Percentiles rank a stretch among this genome's conserved stretches.
These are phyloP conservation scores for Monosporascus sp. DNA, from an alignment of 2,329 filamentous ascomycete genomes.

Conservation along the genomic window DNA sequence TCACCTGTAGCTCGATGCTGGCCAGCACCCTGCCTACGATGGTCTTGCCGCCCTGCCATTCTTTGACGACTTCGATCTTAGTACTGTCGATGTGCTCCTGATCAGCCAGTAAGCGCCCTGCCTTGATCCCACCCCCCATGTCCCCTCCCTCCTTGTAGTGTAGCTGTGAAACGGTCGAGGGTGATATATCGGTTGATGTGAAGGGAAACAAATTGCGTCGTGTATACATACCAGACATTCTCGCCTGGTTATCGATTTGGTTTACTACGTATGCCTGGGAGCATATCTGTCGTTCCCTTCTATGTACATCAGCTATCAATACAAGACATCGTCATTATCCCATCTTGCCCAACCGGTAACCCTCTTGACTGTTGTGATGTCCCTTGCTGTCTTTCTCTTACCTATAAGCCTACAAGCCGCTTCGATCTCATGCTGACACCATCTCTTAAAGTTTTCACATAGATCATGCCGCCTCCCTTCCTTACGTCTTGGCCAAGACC, in stretches of 20 bases:
- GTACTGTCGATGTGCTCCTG: constrained; percentile 91
- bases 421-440: constrained; percentile 10
- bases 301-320: constrained; percentile 36
- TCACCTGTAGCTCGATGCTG: constrained; percentile 74
- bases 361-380: constrained; percentile 19
- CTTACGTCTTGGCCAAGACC: constrained; percentile 95
- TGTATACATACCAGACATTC: constrained; percentile 4
- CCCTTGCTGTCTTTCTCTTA: constrained; percentile 1
- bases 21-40: constrained; percentile 94
- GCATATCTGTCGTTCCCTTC: constrained; percentile 10
- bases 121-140: background rate
- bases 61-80: constrained; percentile 97
- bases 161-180: constrained; percentile 12
- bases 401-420: background rate
- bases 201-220: constrained; percentile 3
- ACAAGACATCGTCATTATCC: constrained; percentile 31
- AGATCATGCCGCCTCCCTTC: constrained; percentile 96
- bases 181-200: constrained; percentile 17
- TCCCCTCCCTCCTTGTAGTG: constrained; percentile 9
- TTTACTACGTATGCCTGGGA: background rate
- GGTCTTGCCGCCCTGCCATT: constrained; percentile 90
- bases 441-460: constrained; percentile 76
- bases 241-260: constrained; percentile 1
- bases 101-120: constrained; percentile 89
- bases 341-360: constrained; percentile 20